Base-by-base conservation (phyloP, 257 asterid genomes). In the Parsonsia alboflavescens region DNA sequence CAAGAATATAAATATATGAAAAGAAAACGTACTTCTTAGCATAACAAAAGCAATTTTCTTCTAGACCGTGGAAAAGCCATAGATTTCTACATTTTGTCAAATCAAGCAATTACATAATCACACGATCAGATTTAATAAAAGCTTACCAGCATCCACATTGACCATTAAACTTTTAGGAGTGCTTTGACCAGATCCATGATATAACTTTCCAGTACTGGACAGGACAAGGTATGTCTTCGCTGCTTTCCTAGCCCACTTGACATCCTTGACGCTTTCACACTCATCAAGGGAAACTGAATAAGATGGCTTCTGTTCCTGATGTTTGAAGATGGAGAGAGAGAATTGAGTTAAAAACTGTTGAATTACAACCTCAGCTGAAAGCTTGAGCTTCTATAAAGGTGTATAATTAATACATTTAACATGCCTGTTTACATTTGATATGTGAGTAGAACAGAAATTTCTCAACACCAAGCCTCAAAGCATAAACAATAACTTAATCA, bases 111-210 rank as follows among this genome's bases (percentile, higher is more conserved):
- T 24, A 39, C 10, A 70, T 54, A 68, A 39, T 46, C 3, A 49
- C 12, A 24, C 5, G 72, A 11, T 2, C 63, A 39, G 28, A 22
- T 11, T 16, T 48, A 50, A 53, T 46, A 57, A 33, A 68, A 54
- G 33, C 87, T 45, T 88, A 94, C 99, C 93, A 80, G 92, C 87
- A 87, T 90, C 96, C 83, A 88, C 96, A 82, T 71, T 78, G 73
- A 85, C 96, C 90, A 80, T 84, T 73, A 87, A 82, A 64, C 62
- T 69, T 57, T n/a, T 74, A 54, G 75, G 84, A 52, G 88, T 87
- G 16, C 86, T 87, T 82, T 82, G 96, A 75, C 93, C 96, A 83
- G 84, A 76, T 75, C 99, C 99, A 52, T 78, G 82, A 82, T 86
- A 88, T 65, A 94, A 80, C 78, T 87, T 85, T 73, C 99, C 97